Evolutionary conservation across 768 basidiomycete genomes (phyloP).

Genomic region (Hygrocybe coccinea): DNA sequence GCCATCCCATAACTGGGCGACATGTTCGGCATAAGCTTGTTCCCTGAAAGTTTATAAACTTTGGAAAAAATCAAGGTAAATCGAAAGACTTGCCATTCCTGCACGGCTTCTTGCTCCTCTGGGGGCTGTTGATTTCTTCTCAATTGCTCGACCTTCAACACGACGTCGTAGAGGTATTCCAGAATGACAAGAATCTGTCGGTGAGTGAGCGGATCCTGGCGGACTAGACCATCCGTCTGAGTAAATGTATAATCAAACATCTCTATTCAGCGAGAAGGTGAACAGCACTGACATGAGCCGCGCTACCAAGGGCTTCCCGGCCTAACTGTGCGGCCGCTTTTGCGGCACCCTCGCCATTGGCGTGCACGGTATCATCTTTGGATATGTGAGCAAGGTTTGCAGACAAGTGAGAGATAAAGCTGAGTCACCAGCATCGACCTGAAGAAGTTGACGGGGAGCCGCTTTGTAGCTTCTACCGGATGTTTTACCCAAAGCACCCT

Average conservation of each 20-base stretch:
- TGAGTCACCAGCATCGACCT: slow-evolving; percentile 61
- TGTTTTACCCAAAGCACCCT: slow-evolving; percentile 93
- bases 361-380: slow-evolving; percentile 45
- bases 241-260: not conserved
- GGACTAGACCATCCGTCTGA: slow-evolving; percentile 59
- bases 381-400: slow-evolving; percentile 49
- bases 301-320: slow-evolving; percentile 63
- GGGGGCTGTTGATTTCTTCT: slow-evolving; percentile 68
- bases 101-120: slow-evolving; percentile 47
- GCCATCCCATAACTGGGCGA: slow-evolving; percentile 74
- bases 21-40: slow-evolving; percentile 48
- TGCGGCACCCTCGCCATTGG: slow-evolving; percentile 51
- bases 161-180: slow-evolving; percentile 81
- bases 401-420: slow-evolving; percentile 42
- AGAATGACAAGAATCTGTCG: slow-evolving; percentile 74
- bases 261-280: not conserved
- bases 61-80: not conserved
- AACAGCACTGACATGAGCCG: slow-evolving; percentile 43
- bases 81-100: slow-evolving; percentile 41
- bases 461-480: slow-evolving; percentile 92
- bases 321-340: slow-evolving; percentile 73
- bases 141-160: slow-evolving; percentile 81
- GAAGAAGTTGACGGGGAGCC: slow-evolving; percentile 92
- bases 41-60: slow-evolving; percentile 41
- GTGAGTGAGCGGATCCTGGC: slow-evolving; percentile 69